These are phyloP conservation scores for Penicillium hordei DNA, from an alignment of 2,329 filamentous ascomycete genomes.

Conservation along the genomic window DNA sequence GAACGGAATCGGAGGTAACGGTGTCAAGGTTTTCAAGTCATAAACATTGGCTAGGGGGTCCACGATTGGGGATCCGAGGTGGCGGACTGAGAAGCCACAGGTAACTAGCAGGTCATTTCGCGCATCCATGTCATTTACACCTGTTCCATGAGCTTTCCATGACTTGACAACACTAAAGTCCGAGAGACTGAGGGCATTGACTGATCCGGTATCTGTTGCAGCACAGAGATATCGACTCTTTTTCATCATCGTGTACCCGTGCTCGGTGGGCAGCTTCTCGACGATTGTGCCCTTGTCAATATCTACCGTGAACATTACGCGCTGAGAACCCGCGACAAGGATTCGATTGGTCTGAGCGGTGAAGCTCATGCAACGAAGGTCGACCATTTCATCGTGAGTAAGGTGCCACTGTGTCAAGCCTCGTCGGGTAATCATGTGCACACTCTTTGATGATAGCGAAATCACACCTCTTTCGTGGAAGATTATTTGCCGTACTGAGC, in stretches of 20 bases:
- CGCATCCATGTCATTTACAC: slow-evolving; percentile 95
- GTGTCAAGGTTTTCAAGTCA: slow-evolving; percentile 85
- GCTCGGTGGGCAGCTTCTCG: slow-evolving; percentile 69
- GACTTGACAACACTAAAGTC: slow-evolving; percentile 76
- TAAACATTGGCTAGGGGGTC: slow-evolving; percentile 95
- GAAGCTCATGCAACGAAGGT: slow-evolving; percentile 93
- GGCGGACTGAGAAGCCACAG: slow-evolving; percentile 86
- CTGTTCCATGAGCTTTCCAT: slow-evolving; percentile 86
- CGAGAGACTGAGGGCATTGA: slow-evolving; percentile 81
- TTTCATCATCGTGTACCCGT: slow-evolving; percentile 89
- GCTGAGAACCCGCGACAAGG: slow-evolving; percentile 82
- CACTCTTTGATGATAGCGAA: slow-evolving; percentile 74
- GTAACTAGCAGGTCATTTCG: slow-evolving; percentile 94
- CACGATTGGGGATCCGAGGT: slow-evolving; percentile 75
- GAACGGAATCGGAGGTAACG: slow-evolving; percentile 86
- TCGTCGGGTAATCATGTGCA: slow-evolving; percentile 84
- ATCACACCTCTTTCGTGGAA: slow-evolving; percentile 90
- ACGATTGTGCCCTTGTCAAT: slow-evolving; percentile 70
- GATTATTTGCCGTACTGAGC: slow-evolving; percentile 80
- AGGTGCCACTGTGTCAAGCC: slow-evolving; percentile 89
- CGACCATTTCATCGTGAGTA: slow-evolving; percentile 73
- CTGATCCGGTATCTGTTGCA: slow-evolving; percentile 75
- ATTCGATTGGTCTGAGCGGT: slow-evolving; percentile 84
- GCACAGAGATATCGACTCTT: slow-evolving; percentile 85
- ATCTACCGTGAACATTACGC: slow-evolving; percentile 76